Evolutionary conservation across 352 stramenopile genomes (phyloP), one percentile per base, ranked within the genome.

Genomic region (Phytophthora chlamydospora): DNA sequence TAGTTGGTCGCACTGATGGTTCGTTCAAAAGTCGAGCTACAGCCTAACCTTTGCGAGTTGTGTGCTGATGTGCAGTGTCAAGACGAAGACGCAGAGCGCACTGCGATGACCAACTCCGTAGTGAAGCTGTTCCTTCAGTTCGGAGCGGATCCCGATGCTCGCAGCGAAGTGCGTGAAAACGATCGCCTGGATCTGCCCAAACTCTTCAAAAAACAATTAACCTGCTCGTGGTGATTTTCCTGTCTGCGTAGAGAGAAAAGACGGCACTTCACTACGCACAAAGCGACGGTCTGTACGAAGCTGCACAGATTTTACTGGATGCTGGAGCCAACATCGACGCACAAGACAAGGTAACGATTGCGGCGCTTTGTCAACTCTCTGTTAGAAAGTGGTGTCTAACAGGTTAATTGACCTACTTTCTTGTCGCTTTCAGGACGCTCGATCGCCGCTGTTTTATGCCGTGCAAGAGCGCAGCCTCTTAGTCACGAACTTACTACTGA

Each of bases 401-500:
- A 44, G 19, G 34, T 49, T 32, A 36, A 27, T 49, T 32, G 13
- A 36, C 6, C 6, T 38, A 12, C 42, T 49, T 21, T 21, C 19
- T 24, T 49, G 21, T 36, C 4, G 11, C 10, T 38, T 48, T 10
- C 46, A 66, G 58, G 51, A 61, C 7, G 58, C 43, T 6, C 49
- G 45, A 31, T 53, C 58, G 7, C 48, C 58, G 21, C 43, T 66
- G 1, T 31, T 51, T 13, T 57, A 33, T 31, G 42, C 49, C 32
- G 21, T 67, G 5, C 31, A 61, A 19, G 58, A 52, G 21, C 16
- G 32, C 4, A 53, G 58, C 11, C 50, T 67, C 14, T 32, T 67
- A 8, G 50, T 60, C 13, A 59, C 43, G 0, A 67, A 61, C 14
- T 31, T 67, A 5, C 32, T 67, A 44, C 14, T 67, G 32, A 47